phyloP scores from a whole-genome alignment of 2,329 filamentous ascomycete genomes.

The Sclerotinia glacialis region DNA sequence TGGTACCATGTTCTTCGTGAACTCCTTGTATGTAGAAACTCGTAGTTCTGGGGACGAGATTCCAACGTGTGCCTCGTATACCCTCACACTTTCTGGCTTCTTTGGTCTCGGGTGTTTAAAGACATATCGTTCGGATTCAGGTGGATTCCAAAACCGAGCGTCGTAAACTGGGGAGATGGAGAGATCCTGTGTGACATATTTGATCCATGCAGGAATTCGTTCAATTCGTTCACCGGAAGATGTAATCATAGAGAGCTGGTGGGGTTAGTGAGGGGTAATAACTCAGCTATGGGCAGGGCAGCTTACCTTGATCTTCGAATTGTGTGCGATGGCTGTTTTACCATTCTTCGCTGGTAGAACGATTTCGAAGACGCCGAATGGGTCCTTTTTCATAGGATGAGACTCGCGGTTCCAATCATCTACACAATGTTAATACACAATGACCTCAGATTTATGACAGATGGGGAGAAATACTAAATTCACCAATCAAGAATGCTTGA shows the following conservation, averaged over 20 bases:
- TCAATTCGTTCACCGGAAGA: conserved; percentile 79
- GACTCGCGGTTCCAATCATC: conserved; percentile 83
- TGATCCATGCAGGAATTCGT: conserved; percentile 94
- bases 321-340: conserved; percentile 77
- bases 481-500: conserved; percentile 82
- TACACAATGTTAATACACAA: conserved; percentile 41
- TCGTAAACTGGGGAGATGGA: conserved; percentile 89
- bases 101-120: conserved; percentile 81
- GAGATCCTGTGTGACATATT: conserved; percentile 91
- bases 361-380: conserved; percentile 85
- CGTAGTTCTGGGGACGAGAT: conserved; percentile 89
- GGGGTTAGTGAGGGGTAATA: conserved; percentile 25
- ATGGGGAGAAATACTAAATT: conserved; percentile 69
- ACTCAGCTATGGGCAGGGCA: neutral
- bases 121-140: conserved; percentile 68
- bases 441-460: conserved; percentile 20
- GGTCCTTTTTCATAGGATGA: conserved; percentile 82
- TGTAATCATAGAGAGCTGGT: conserved; percentile 76
- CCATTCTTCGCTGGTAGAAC: conserved; percentile 71
- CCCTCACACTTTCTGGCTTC: conserved; percentile 81
- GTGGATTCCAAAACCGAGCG: conserved; percentile 95
- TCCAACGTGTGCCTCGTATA: conserved; percentile 98
- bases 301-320: conserved; percentile 89
- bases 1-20: conserved; percentile 87
- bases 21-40: conserved; percentile 95